Percentiles rank a stretch among this genome's conserved stretches.
These are phyloP conservation scores for Evernia prunastri DNA, from an alignment of 495 filamentous ascomycete species.

Conservation along the genomic window DNA sequence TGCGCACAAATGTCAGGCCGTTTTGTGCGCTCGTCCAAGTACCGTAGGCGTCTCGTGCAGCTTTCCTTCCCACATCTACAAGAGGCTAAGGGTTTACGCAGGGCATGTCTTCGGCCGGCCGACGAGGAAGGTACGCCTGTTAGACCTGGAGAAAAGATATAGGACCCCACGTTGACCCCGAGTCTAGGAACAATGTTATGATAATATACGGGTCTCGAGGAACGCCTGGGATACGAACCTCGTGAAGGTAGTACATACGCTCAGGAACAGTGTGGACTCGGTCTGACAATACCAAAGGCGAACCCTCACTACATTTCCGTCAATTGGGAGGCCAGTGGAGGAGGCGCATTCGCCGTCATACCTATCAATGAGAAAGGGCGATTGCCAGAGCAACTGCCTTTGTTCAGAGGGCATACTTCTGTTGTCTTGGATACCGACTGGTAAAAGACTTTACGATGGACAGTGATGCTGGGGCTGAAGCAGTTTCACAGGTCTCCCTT, in stretches of 20 bases:
- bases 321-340: slow-evolving; percentile 97
- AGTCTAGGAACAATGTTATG: slow-evolving; percentile 79
- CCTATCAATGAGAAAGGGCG: slow-evolving; percentile 83
- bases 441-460: slow-evolving; percentile 44
- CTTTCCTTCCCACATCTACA: not conserved
- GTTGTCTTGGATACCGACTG: slow-evolving; percentile 97
- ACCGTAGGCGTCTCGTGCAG: slow-evolving; percentile 60
- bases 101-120: slow-evolving; percentile 96
- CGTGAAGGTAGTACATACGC: slow-evolving; percentile 60
- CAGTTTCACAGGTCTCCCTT: slow-evolving; percentile 73
- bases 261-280: not conserved
- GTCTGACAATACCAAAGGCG: slow-evolving; percentile 49
- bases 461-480: slow-evolving; percentile 25
- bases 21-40: slow-evolving; percentile 97
- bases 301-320: slow-evolving; percentile 95
- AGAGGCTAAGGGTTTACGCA: slow-evolving; percentile 37
- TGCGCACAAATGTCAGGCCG: slow-evolving; percentile 72
- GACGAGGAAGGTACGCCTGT: slow-evolving; percentile 69
- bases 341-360: slow-evolving; percentile 95
- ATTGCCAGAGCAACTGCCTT: slow-evolving; percentile 82
- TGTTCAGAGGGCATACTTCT: slow-evolving; percentile 93
- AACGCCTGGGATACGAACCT: slow-evolving; percentile 99
- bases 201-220: slow-evolving; percentile 87
- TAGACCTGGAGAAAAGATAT: not conserved
- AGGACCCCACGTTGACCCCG: slow-evolving; percentile 3